Base-by-base conservation (phyloP, 164 flowering plant genomes). In the Liquidambar formosana region DNA sequence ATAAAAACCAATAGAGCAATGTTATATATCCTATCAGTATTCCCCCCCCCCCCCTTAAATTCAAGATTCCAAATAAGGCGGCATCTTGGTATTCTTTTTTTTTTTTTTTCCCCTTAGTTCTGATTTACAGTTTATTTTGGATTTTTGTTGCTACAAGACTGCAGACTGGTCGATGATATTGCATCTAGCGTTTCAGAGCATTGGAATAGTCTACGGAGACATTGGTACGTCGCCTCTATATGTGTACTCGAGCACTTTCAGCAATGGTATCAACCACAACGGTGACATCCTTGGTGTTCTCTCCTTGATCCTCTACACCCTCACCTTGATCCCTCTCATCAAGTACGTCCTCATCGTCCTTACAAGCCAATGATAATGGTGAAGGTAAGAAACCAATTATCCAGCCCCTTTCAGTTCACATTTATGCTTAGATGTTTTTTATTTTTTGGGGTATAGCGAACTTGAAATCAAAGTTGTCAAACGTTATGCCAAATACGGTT, bases 171-270 rank as follows among this genome's bases (percentile, higher is more conserved):
- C 64, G 64, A 82, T 74, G 67, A 79, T 89, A 26, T 43, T 92
- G 63, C 73, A 71, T 0, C 73, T 92, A 11, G 93, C 97, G 13
- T 89, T 89, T 45, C 95, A 92, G 65, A 88, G 94, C 79, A 78
- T 92, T 4, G 97, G 97, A 15, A 70, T 92, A 1, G 85, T 92
- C 48, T 92, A 87, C 33, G 97, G 94, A 1, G 97, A 91, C 68
- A 85, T 91, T 11, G 97, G 97, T 0, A 91, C 97, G 0, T 92
- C 97, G 13, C 95, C 95, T 0, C 78, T 92, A 4, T 92, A 88
- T 44, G 97, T 92, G 13, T 90, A 61, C 44, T 43, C 88, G 0
- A 87, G 92, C 76, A 85, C 89, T 11, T 92, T 92, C 78, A 22
- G 83, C 0, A 23, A 66, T 0, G 86, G 89, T 0, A 85, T 90